phyloP scores from a whole-genome alignment of 805 yeast species.

The Ascoidea tarda region DNA sequence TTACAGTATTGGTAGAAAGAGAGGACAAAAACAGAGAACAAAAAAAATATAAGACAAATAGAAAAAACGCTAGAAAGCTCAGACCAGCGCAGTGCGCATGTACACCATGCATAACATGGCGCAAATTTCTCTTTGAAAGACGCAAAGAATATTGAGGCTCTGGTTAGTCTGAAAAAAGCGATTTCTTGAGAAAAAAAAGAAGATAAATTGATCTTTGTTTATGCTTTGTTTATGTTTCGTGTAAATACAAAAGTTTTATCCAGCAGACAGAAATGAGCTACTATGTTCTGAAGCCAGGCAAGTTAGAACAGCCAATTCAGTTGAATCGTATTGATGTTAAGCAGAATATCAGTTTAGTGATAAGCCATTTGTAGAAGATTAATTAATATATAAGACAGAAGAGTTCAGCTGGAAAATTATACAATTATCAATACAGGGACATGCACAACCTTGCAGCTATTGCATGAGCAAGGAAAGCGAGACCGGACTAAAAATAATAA shows the following conservation, averaged over 20 bases:
- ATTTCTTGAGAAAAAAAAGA: neutral
- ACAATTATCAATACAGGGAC: too few relatives aligned
- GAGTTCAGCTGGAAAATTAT: neutral
- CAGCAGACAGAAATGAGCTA: neutral
- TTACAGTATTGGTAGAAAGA: too few relatives aligned
- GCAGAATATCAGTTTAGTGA: neutral
- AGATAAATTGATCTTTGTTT: neutral
- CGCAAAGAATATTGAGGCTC: neutral
- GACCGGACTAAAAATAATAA: too few relatives aligned
- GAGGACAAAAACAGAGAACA: too few relatives aligned
- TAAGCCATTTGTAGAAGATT: neutral
- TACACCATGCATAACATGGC: neutral
- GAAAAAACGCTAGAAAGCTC: neutral
- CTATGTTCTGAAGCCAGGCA: neutral
- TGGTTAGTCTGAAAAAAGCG: neutral
- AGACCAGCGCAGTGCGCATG: neutral
- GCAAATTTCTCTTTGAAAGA: neutral
- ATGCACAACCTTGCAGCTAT: too few relatives aligned
- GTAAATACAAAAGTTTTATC: neutral
- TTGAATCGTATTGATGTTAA: neutral
- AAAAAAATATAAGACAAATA: too few relatives aligned
- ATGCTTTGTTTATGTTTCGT: neutral
- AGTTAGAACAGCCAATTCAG: neutral
- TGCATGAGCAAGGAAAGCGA: too few relatives aligned
- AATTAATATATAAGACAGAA: neutral